Evolutionary conservation across 768 basidiomycete species (phyloP).

Genomic region (Dendrothele bispora): DNA sequence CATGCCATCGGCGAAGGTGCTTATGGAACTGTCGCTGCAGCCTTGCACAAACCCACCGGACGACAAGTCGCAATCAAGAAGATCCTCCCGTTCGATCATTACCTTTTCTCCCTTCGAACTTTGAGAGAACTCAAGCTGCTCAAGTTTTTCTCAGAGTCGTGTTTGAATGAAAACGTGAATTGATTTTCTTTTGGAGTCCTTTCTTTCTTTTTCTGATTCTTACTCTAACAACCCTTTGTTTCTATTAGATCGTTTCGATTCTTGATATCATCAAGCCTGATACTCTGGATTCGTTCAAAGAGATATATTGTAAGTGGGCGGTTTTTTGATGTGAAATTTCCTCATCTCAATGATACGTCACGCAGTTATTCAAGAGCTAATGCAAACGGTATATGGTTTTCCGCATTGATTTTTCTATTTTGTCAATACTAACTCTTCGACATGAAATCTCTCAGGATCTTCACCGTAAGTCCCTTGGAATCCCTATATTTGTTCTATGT

Average conservation of each 20-base stretch:
- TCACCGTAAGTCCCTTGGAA: no score
- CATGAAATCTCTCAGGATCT: no score
- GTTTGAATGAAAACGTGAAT: slow-evolving; percentile 83
- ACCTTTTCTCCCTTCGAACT: slow-evolving; percentile 87
- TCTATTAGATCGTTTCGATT: slow-evolving; percentile 80
- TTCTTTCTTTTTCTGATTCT: slow-evolving; percentile 5
- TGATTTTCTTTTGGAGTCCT: no score
- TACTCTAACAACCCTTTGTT: slow-evolving; percentile 6
- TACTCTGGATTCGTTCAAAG: slow-evolving; percentile 74
- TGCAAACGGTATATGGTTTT: slow-evolving; percentile 56
- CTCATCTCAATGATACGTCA: slow-evolving; percentile 6
- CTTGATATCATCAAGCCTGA: slow-evolving; percentile 87
- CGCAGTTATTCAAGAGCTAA: slow-evolving; percentile 80
- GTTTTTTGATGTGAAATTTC: not conserved
- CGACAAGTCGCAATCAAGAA: slow-evolving; percentile 95
- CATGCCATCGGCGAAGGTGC: slow-evolving; percentile 83
- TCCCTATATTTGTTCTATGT: no score
- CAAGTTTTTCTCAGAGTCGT: slow-evolving; percentile 79
- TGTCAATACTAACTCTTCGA: no score
- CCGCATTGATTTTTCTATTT: no score
- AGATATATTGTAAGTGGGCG: slow-evolving; percentile 70
- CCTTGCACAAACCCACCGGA: slow-evolving; percentile 77
- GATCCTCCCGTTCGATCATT: slow-evolving; percentile 92
- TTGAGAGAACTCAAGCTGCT: slow-evolving; percentile 89
- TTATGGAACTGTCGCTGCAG: slow-evolving; percentile 89